Percentiles rank a stretch among this genome's conserved stretches.
phyloP scores from a whole-genome alignment of 805 yeast genomes.

The Saturnispora serradocipensis region DNA sequence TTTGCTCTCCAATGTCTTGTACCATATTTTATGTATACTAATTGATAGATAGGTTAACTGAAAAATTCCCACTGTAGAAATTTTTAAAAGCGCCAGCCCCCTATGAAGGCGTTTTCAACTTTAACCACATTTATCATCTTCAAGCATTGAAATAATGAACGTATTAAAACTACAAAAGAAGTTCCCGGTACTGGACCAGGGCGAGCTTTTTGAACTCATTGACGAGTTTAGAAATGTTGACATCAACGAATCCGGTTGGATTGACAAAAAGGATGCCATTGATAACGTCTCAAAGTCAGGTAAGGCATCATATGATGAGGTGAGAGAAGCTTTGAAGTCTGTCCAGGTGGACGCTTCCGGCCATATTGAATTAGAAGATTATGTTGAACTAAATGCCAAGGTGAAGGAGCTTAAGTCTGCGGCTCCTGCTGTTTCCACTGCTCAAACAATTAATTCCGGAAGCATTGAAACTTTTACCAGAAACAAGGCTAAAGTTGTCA shows the following conservation, averaged over 20 bases:
- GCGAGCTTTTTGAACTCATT: constrained; percentile 74
- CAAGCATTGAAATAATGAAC: background rate
- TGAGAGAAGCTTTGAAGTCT: constrained; percentile 84
- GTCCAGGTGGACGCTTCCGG: constrained; percentile 96
- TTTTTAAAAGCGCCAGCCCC: background rate
- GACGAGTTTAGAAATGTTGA: constrained; percentile 85
- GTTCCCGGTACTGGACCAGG: constrained; percentile 78
- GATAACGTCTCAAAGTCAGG: constrained; percentile 76
- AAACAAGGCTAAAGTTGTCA: constrained; percentile 60
- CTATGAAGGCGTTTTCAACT: background rate
- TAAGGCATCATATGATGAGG: constrained; percentile 77
- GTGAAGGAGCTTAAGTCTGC: constrained; percentile 44
- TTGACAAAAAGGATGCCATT: constrained; percentile 83
- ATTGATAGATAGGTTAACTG: background rate
- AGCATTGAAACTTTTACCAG: constrained; percentile 30
- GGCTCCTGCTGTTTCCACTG: constrained; percentile 5
- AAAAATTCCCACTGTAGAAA: background rate
- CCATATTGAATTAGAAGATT: constrained; percentile 92
- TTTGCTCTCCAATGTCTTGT: background rate
- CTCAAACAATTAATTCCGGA: background rate
- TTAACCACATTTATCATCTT: background rate
- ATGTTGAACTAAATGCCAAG: constrained; percentile 74
- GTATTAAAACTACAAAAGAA: constrained; percentile 44
- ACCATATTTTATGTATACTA: background rate
- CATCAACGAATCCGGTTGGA: constrained; percentile 87